phyloP scores from a whole-genome alignment of 129 eudicot genomes.

The Centaurea solstitialis region DNA sequence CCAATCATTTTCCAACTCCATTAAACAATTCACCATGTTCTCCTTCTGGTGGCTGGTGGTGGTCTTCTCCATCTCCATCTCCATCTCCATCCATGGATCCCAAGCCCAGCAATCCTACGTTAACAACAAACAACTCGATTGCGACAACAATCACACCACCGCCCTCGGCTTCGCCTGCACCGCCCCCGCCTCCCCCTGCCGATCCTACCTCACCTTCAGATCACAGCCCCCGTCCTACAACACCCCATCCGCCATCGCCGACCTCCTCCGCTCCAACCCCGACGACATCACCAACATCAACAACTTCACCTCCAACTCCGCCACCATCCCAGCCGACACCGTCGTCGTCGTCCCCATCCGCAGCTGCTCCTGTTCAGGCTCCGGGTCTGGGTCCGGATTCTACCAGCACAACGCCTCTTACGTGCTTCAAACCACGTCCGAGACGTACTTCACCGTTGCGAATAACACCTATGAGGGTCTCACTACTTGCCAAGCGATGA shows the following conservation, averaged over 20 bases:
- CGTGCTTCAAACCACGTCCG: slow-evolving; percentile 1
- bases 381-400: slow-evolving; percentile 13
- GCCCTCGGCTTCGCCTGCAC: slow-evolving; percentile 68
- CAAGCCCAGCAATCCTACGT: slow-evolving; percentile 62
- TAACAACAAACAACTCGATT: slow-evolving; percentile 62
- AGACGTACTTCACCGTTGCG: slow-evolving; percentile 54
- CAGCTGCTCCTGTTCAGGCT: slow-evolving; percentile 50
- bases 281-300: slow-evolving; percentile 44
- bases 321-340: slow-evolving; percentile 45
- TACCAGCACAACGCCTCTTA: slow-evolving; percentile 66
- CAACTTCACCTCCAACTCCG: slow-evolving; percentile 45
- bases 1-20: background rate
- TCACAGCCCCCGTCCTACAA: slow-evolving; percentile 44
- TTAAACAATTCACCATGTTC: slow-evolving; percentile 3
- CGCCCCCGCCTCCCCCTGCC: slow-evolving; percentile 32
- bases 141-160: slow-evolving; percentile 38
- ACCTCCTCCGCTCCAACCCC: slow-evolving; percentile 42
- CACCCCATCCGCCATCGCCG: slow-evolving; percentile 46
- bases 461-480: slow-evolving; percentile 71
- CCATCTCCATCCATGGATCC: slow-evolving; percentile 4
- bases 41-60: background rate
- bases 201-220: slow-evolving; percentile 74
- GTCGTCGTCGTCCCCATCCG: slow-evolving; percentile 56
- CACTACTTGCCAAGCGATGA: slow-evolving; percentile 73
- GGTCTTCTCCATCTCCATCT: background rate